phyloP scores from a whole-genome alignment of 2,329 filamentous ascomycete species.

The Microthyrium microscopicum region DNA sequence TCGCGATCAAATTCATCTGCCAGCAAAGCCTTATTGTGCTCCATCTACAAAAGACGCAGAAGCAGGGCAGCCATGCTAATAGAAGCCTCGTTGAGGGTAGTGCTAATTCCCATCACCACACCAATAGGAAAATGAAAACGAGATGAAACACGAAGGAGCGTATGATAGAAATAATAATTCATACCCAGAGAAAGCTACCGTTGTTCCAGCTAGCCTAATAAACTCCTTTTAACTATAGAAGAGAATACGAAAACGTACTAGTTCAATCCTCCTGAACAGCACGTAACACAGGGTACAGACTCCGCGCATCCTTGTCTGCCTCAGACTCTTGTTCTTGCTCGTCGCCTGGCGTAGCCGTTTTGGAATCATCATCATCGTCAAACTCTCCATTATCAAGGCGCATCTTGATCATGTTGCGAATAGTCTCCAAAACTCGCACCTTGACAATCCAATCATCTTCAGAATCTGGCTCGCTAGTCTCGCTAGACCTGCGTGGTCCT shows the following conservation, averaged over 20 bases:
- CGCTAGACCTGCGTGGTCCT: too few relatives aligned
- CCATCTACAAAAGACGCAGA: too few relatives aligned
- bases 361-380: slow-evolving; percentile 19
- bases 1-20: too few relatives aligned
- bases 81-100: too few relatives aligned
- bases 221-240: not conserved
- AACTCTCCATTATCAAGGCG: slow-evolving; percentile 37
- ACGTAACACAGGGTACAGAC: slow-evolving; percentile 23
- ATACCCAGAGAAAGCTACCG: too few relatives aligned
- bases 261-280: slow-evolving; percentile 17
- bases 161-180: too few relatives aligned
- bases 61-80: too few relatives aligned
- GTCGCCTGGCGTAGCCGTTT: not conserved
- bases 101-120: too few relatives aligned
- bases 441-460: slow-evolving; percentile 46
- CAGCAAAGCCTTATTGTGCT: too few relatives aligned
- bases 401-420: slow-evolving; percentile 40
- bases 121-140: too few relatives aligned
- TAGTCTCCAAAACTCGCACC: slow-evolving; percentile 44
- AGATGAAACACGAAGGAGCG: too few relatives aligned
- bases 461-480: too few relatives aligned
- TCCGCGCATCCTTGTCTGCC: slow-evolving; percentile 18
- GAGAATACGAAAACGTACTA: not conserved
- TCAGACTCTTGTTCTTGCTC: slow-evolving; percentile 8
- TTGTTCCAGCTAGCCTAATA: not conserved